Conservation (phyloP, 306 rosid genomes). For the Cicer judaicum region DNA sequence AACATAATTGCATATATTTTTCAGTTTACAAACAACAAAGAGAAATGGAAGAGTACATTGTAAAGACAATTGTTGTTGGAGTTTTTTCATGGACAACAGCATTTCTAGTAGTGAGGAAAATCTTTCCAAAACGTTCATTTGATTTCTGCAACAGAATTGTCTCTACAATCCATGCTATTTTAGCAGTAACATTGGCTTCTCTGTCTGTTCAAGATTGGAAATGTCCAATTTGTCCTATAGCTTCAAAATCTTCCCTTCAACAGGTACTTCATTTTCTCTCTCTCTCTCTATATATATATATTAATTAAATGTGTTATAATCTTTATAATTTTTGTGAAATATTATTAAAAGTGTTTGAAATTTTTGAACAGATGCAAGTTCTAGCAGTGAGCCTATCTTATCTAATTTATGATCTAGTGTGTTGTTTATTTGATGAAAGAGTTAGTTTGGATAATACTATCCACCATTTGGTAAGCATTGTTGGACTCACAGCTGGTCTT, state of each 20-base stretch:
- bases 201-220: constrained; percentile 72
- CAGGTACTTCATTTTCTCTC: constrained; percentile 64
- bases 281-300: no score
- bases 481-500: constrained; percentile 74
- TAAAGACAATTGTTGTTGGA: constrained; percentile 56
- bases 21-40: neutral
- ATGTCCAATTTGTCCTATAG: constrained; percentile 73
- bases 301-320: no score
- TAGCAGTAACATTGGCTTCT: constrained; percentile 71
- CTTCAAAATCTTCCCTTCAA: constrained; percentile 57
- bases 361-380: constrained; percentile 60
- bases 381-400: constrained; percentile 73
- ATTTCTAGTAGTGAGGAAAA: constrained; percentile 56
- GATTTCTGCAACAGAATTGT: constrained; percentile 73
- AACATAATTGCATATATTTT: constrained; percentile 36
- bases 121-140: constrained; percentile 58
- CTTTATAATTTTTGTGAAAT: no score
- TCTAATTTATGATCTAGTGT: constrained; percentile 71
- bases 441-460: constrained; percentile 61
- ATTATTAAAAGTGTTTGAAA: constrained; percentile 29
- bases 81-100: constrained; percentile 71
- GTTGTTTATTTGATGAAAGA: constrained; percentile 73
- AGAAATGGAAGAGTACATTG: constrained; percentile 56
- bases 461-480: constrained; percentile 84
- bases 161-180: constrained; percentile 69